Evolutionary conservation across 352 stramenopile genomes (phyloP).

Genomic region (Globisporangium viniferum): DNA sequence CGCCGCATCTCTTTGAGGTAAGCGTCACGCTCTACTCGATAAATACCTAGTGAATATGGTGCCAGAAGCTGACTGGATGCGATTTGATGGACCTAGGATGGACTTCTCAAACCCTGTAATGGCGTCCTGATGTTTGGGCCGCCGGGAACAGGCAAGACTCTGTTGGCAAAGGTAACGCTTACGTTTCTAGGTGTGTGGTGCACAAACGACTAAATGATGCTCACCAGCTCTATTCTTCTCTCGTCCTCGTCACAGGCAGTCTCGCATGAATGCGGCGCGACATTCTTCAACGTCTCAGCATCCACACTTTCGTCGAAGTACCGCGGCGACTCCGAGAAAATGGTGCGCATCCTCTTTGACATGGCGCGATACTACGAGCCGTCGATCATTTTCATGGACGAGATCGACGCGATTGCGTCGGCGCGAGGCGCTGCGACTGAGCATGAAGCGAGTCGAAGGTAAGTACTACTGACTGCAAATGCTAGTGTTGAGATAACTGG

Average conservation of each 20-base stretch:
- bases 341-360: constrained; percentile 97
- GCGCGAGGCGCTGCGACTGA: constrained; percentile 64
- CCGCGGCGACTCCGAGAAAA: constrained; percentile 93
- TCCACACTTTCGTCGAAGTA: constrained; percentile 92
- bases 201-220: not conserved
- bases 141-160: constrained; percentile 88
- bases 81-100: constrained; percentile 37
- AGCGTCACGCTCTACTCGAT: not conserved
- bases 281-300: constrained; percentile 97
- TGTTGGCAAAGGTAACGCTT: constrained; percentile 59
- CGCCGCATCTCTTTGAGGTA: constrained; percentile 78
- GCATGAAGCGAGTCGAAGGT: constrained; percentile 82
- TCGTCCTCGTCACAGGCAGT: constrained; percentile 52
- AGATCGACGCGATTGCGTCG: constrained; percentile 96
- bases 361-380: constrained; percentile 97
- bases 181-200: not conserved
- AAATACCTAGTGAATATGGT: too few species aligned
- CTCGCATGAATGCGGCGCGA: constrained; percentile 94
- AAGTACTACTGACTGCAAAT: constrained; percentile 33
- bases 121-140: constrained; percentile 86
- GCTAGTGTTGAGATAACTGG: not conserved
- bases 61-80: too few species aligned
- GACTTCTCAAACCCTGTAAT: constrained; percentile 74
- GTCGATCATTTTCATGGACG: constrained; percentile 98
- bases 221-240: not conserved